Evolutionary conservation across 106 monocot species (phyloP), one percentile per base, ranked within the genome.

Genomic region (Posidonia australis): DNA sequence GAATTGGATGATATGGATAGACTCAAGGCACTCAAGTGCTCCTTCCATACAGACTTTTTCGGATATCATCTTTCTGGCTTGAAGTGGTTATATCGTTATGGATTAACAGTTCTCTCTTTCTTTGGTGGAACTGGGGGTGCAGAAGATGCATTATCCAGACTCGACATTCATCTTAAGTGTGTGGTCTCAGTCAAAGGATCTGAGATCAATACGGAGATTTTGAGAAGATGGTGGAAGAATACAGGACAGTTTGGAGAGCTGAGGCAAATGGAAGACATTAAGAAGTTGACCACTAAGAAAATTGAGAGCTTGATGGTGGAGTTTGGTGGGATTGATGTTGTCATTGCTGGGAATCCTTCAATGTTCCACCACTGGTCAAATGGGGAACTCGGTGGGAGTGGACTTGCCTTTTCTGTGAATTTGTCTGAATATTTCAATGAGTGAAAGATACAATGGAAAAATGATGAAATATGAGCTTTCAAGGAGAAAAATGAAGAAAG

Each of bases 131-230:
- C 74, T 25, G 90, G 86, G 10, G 90, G 86, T 9, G 76, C 78
- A 5, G 80, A 73, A 64, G 51, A 86, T 54, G 73, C 77, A 19
- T 56, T 90, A 12, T 68, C 86, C 69, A 71, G 68, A 54, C 81
- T 86, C 21, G 90, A 83, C 3, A 75, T 90, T 70, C 74, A 22
- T 53, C 66, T 90, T 10, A 74, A 72, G 32, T 86, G 83, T 69
- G 76, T 83, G 13, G 81, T 90, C 55, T 90, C 90, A 10, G 77
- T 90, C 2, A 86, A 86, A 64, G 20, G 73, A 64, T 78, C 76
- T 16, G 83, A 86, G 23, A 66, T 65, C 10, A 78, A 79, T 46
- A 61, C 71, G 36, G 78, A 60, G 23, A 81, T 83, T 16, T 54
- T 83, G 12, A 83, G 54, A 70, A 77, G 76, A 18, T 90, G 90